Evolutionary conservation across 1,139 yeast genomes (phyloP), one percentile per base, ranked within the genome.

Genomic region (Saccharomyces hybrid): DNA sequence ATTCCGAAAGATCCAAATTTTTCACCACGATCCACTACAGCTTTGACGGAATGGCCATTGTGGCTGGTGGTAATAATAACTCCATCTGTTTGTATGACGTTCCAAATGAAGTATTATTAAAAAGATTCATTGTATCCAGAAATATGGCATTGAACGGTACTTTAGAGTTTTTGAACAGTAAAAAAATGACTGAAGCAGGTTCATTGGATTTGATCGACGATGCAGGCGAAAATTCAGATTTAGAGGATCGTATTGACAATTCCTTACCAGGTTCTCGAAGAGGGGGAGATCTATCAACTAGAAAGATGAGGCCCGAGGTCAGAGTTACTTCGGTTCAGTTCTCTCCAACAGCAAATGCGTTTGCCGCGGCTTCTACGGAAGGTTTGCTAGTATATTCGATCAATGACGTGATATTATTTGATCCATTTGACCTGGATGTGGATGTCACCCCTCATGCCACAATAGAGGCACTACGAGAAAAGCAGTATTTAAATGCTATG

Each of bases 351-450:
- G 87, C 96, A 8, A 78, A 87, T 47, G 83, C 96, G 28, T 95
- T 95, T 75, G 95, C 96, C 1, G 97, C 96, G 31, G 95, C 97
- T 0, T 84, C 97, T 0, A 93, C 99, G 0, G 99, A 93, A 70
- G 99, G 99, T 6, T 75, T 95, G 51, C 74, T 91, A 56, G 76
- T 93, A 2, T 93, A 82, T 69, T 85, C 96, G 0, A 81, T 90
- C 46, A 96, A 91, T 68, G 84, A 84, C 55, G 75, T 80, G 14
- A 74, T 88, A 50, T 74, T 83, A 49, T 93, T 93, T 67, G 99
- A 93, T 75, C 99, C 99, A 47, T 89, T 88, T 70, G 98, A 95
- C 70, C 78, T 93, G 66, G 98, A 93, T 68, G 77, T 91, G 50
- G 99, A 95, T 64, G 83, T 93, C 46, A 93, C 99, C 0, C 95